These are phyloP conservation scores for Protomyces inouyei DNA, from an alignment of 1,139 yeast genomes.

Conservation along the genomic window DNA sequence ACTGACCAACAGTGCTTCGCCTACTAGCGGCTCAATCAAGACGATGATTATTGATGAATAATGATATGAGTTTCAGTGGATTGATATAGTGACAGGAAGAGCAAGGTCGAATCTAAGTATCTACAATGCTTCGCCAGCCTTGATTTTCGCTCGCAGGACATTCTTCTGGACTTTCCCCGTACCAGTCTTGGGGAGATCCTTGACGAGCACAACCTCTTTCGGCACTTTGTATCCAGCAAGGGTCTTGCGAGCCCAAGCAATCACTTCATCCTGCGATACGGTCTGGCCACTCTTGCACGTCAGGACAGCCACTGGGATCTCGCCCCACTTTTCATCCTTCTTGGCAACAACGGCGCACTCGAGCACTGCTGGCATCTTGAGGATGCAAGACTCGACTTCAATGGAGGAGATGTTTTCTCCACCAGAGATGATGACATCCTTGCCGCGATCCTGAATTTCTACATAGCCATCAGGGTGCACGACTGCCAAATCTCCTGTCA, in stretches of 20 bases:
- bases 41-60: slow-evolving; percentile 36
- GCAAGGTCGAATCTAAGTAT: neutral
- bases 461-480: slow-evolving; percentile 55
- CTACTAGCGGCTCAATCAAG: slow-evolving; percentile 36
- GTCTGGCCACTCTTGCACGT: slow-evolving; percentile 1
- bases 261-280: slow-evolving; percentile 8
- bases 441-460: slow-evolving; percentile 65
- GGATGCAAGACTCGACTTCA: slow-evolving; percentile 60
- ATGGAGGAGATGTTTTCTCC: slow-evolving; percentile 81
- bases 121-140: neutral
- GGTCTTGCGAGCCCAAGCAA: slow-evolving; percentile 21
- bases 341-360: slow-evolving; percentile 43
- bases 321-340: slow-evolving; percentile 41
- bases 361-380: slow-evolving; percentile 43
- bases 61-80: neutral
- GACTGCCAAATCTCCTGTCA: slow-evolving; percentile 69
- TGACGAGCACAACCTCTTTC: slow-evolving; percentile 30
- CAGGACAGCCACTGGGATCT: slow-evolving; percentile 41
- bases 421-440: slow-evolving; percentile 74
- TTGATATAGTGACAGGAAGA: neutral
- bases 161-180: slow-evolving; percentile 28
- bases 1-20: slow-evolving; percentile 50
- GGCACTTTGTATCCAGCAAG: slow-evolving; percentile 34
- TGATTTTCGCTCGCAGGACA: slow-evolving; percentile 13
- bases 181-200: slow-evolving; percentile 35